phyloP scores from a whole-genome alignment of 2,329 filamentous ascomycete species.

The Exophiala oligosperma region DNA sequence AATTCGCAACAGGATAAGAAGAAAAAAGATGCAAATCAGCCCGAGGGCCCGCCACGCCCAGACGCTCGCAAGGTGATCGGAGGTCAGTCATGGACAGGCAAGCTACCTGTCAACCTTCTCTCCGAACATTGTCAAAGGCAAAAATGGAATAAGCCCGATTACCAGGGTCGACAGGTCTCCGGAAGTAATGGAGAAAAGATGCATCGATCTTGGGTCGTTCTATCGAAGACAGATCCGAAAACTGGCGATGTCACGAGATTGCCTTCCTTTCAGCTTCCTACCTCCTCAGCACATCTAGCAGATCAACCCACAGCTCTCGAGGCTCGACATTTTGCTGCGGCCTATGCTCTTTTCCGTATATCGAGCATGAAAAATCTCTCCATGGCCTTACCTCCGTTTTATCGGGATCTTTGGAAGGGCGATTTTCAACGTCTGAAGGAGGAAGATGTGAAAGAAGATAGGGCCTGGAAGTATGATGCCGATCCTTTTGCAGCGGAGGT shows the following conservation, averaged over 20 bases:
- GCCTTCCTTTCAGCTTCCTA: slow-evolving; percentile 79
- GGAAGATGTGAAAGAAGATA: slow-evolving; percentile 73
- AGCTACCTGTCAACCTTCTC: slow-evolving; percentile 88
- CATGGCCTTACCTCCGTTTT: slow-evolving; percentile 88
- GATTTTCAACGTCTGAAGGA: slow-evolving; percentile 82
- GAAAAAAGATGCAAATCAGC: slow-evolving; percentile 33
- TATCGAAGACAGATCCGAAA: slow-evolving; percentile 73
- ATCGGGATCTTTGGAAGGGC: slow-evolving; percentile 85
- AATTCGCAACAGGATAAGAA: slow-evolving; percentile 25
- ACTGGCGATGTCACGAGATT: slow-evolving; percentile 74
- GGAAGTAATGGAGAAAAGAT: slow-evolving; percentile 52
- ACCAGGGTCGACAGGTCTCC: slow-evolving; percentile 65
- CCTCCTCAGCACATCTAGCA: slow-evolving; percentile 73
- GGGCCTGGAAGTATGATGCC: slow-evolving; percentile 89
- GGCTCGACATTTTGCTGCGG: slow-evolving; percentile 88
- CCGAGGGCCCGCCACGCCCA: slow-evolving; percentile 49
- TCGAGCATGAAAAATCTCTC: slow-evolving; percentile 96
- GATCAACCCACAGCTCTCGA: slow-evolving; percentile 79
- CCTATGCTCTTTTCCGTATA: slow-evolving; percentile 86
- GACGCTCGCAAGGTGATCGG: slow-evolving; percentile 78
- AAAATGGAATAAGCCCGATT: slow-evolving; percentile 92
- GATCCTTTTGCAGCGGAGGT: slow-evolving; percentile 80
- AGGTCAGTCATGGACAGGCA: slow-evolving; percentile 95
- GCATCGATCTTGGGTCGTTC: slow-evolving; percentile 76
- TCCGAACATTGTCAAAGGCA: slow-evolving; percentile 95